Base-by-base conservation (phyloP, 2,329 filamentous ascomycete genomes). In the Sarocladiaceae sp. region DNA sequence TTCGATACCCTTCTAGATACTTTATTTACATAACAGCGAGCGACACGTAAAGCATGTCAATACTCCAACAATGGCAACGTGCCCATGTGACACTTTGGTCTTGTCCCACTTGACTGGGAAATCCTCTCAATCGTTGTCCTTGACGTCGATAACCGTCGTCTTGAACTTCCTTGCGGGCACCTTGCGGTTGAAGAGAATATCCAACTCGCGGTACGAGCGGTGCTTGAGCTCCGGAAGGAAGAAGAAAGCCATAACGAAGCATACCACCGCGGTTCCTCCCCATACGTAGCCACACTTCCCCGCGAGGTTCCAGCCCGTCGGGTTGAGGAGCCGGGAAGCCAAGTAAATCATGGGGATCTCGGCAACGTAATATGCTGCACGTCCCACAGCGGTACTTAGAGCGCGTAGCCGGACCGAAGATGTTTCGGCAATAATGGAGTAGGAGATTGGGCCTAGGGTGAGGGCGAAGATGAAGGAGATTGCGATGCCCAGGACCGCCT, bases 231-330 rank as follows among this genome's bases (percentile, higher is more conserved):
- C 68, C 10, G 68, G 69, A 19, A 72, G 55, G 48, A 56, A 59
- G 55, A 69, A 70, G 54, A 59, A 70, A 2, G 66, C 66, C 50
- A 54, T 51, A 4, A 69, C 37, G 55, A 59, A 66, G 51, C 65
- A 69, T 9, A 70, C 57, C 3, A 56, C 20, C 4, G 64, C 65
- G 4, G 68, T 70, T 2, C 61, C 55, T 2, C 64, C 69, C 69
- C 67, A 72, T n/a, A 72, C 62, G 46, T 66, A 72, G 2, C 67
- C 69, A 46, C 66, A 70, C 58, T 71, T 70, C 26, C 67, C 68
- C 0, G 60, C 64, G 10, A 67, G 51, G 44, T 68, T 62, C 58
- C 63, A 65, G 10, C 61, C 61, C 0, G 61, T 65, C 0, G 59
- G 53, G 50, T 68, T 68, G 6, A 68, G 57, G 55, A 68, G 62